Percentiles rank a stretch among this genome's conserved stretches.
These are phyloP conservation scores for Penicillium maclennaniae DNA, from an alignment of 495 filamentous ascomycete genomes.

Conservation along the genomic window DNA sequence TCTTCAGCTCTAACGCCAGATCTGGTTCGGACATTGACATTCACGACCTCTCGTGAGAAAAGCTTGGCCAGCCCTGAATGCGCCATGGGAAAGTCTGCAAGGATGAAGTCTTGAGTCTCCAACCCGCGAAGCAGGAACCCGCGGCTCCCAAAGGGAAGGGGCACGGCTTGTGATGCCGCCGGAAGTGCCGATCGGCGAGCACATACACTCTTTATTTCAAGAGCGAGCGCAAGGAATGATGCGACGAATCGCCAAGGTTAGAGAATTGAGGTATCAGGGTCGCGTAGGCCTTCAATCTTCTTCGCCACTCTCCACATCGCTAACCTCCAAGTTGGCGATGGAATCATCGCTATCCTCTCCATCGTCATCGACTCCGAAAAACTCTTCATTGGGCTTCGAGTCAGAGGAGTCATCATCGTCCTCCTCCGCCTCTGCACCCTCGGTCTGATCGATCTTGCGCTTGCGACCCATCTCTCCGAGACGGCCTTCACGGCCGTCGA, in stretches of 20 bases:
- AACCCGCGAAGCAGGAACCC: neutral
- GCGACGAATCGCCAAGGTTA: conserved; percentile 3
- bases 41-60: neutral
- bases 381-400: conserved; percentile 31
- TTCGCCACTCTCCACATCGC: conserved; percentile 43
- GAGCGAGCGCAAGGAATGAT: neutral
- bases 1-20: neutral
- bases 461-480: conserved; percentile 63
- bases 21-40: neutral
- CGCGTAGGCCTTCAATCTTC: conserved; percentile 31
- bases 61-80: neutral
- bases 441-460: conserved; percentile 47
- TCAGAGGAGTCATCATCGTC: conserved; percentile 14
- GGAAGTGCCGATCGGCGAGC: conserved; percentile 7
- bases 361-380: conserved; percentile 37
- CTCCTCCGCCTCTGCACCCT: conserved; percentile 11
- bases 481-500: conserved; percentile 56
- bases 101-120: neutral
- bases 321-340: conserved; percentile 42
- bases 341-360: conserved; percentile 36
- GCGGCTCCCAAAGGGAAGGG: neutral
- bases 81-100: neutral
- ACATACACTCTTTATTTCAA: conserved; percentile 15
- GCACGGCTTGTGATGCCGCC: conserved; percentile 10
- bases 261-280: neutral